Evolutionary conservation across 1,284 basidiomycete genomes (phyloP).

Genomic region (Malassezia nana): DNA sequence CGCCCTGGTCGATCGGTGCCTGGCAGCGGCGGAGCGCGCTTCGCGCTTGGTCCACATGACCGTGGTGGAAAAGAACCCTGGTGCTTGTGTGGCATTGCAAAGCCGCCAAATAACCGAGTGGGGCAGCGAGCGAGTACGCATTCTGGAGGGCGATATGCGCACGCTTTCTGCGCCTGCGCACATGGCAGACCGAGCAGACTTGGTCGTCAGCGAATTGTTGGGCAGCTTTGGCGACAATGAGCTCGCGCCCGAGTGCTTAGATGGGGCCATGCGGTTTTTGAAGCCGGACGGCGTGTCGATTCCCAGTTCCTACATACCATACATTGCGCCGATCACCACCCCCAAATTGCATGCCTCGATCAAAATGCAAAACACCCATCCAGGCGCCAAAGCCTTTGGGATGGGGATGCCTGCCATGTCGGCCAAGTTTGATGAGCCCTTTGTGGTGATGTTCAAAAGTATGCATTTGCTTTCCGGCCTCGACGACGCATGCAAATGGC

Average conservation of each 20-base stretch:
- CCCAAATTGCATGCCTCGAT: conserved; percentile 68
- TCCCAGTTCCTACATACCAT: conserved; percentile 86
- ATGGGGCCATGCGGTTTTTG: conserved; percentile 72
- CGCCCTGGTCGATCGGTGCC: conserved; percentile 75
- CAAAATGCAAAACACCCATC: background rate
- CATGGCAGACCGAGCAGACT: conserved; percentile 65
- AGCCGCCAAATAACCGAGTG: conserved; percentile 55
- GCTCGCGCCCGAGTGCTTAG: conserved; percentile 89
- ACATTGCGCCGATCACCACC: conserved; percentile 83
- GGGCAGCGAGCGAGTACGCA: conserved; percentile 63
- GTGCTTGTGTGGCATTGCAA: conserved; percentile 39
- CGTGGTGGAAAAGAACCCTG: conserved; percentile 81
- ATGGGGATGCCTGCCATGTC: conserved; percentile 15
- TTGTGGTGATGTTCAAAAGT: conserved; percentile 94
- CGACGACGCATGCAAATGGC: conserved; percentile 55
- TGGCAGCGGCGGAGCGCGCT: conserved; percentile 67
- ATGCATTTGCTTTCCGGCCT: conserved; percentile 53
- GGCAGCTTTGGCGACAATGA: conserved; percentile 99
- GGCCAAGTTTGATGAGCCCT: conserved; percentile 75
- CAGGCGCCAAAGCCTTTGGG: conserved; percentile 16
- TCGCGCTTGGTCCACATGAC: conserved; percentile 58
- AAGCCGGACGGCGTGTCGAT: conserved; percentile 77
- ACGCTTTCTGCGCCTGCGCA: conserved; percentile 53
- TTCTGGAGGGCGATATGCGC: conserved; percentile 91
- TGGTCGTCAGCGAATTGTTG: conserved; percentile 87